phyloP scores from a whole-genome alignment of 1,284 basidiomycete species.

The Irpex rosettiformis region DNA sequence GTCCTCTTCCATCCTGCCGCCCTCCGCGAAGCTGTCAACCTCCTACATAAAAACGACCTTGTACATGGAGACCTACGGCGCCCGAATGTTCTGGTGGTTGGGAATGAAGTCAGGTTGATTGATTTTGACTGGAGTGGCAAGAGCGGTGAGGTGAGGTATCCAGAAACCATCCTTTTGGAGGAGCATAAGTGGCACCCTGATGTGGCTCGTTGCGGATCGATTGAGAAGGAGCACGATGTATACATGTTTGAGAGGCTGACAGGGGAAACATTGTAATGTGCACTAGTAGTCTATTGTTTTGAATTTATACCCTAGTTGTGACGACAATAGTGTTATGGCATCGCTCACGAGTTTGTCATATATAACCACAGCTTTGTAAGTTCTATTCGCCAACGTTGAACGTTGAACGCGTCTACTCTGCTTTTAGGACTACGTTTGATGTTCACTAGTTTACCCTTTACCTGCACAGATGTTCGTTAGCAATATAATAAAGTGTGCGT shows the following conservation, averaged over 20 bases:
- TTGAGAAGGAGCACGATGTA: neutral
- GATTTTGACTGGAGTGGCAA: neutral
- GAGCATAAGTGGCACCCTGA: neutral
- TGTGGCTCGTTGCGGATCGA: neutral
- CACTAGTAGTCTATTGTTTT: too few species aligned
- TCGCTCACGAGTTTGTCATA: too few species aligned
- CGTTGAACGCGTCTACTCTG: too few species aligned
- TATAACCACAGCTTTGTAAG: too few species aligned
- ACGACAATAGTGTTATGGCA: too few species aligned
- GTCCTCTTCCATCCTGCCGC: neutral
- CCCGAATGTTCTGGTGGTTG: neutral
- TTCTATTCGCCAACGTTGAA: too few species aligned
- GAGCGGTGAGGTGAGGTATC: neutral
- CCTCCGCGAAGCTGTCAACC: neutral
- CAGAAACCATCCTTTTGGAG: neutral
- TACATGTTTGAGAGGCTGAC: neutral
- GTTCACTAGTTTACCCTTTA: too few species aligned
- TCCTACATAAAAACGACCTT: neutral
- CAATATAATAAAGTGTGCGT: too few species aligned
- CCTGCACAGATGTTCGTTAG: too few species aligned
- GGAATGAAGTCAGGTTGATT: neutral
- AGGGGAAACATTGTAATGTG: neutral
- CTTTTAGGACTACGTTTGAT: too few species aligned
- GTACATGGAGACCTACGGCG: neutral
- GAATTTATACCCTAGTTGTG: too few species aligned